Evolutionary conservation across 2,329 filamentous ascomycete genomes (phyloP), one percentile per base, ranked within the genome.

Genomic region (Aureobasidium namibiae): DNA sequence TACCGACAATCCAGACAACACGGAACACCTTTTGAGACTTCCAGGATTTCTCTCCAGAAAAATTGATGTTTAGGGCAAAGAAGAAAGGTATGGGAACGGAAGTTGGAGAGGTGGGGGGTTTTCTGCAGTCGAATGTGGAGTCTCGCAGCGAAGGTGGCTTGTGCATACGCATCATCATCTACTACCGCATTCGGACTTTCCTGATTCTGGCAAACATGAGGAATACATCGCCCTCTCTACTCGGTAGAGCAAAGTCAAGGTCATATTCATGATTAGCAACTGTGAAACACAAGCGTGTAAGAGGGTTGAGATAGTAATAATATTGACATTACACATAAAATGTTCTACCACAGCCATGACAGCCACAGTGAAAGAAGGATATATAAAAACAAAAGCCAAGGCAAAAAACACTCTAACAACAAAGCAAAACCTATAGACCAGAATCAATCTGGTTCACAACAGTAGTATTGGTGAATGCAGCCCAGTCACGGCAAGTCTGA

Each of bases 401-500:
- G 8, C 14, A 46, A n/a, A 46, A 31, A 14, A 18, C 31, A n/a
- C 2, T 44, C 18, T 31, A 34, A 44, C 18, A 24, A 4, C 21
- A 7, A 29, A 59, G 34, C n/a, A 44, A 34, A 44, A 10, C 18
- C 18, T 54, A 68, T 16, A 64, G 52, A 14, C 67, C 67, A 44
- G 66, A 63, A 56, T 67, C 67, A 34, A 68, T 66, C 62, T 68
- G 63, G 34, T 65, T 63, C 4, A 65, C 63, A 2, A 66, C 62
- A 46, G 63, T 62, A 3, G 46, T 60, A 10, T 60, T 60, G 6
- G 59, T 63, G 48, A 61, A 68, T 6, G 34, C 50, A 11, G 59
- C 50, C 67, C 67, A 70, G 31, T 68, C 66, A 26, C 61, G 60
- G 41, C 69, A 71, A 11, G 69, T 71, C 60, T 70, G 69, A 29